Evolutionary conservation across 257 asterid genomes (phyloP).

Genomic region (Fraxinus cuspidata): DNA sequence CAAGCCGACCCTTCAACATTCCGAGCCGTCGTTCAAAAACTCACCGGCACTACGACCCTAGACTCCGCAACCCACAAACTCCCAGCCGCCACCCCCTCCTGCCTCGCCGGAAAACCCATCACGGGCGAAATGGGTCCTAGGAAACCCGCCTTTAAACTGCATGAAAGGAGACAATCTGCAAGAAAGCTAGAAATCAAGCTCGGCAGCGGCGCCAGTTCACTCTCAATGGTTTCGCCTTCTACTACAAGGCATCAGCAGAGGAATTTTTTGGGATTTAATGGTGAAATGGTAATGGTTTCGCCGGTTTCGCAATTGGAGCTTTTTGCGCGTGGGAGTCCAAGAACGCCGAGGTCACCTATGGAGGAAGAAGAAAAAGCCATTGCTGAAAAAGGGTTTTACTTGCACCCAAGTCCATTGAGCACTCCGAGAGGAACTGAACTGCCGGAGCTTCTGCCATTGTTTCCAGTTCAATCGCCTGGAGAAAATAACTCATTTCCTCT

Average conservation of each 20-base stretch:
- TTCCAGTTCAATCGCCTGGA: constrained; percentile 64
- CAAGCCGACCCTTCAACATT: constrained; percentile 77
- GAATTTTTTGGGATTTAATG: constrained; percentile 20
- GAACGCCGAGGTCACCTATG: constrained; percentile 46
- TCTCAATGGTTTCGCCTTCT: constrained; percentile 22
- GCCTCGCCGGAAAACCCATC: constrained; percentile 32
- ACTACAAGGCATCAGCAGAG: constrained; percentile 18
- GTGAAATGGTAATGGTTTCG: constrained; percentile 49
- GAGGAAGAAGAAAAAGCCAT: constrained; percentile 67
- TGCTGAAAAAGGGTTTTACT: constrained; percentile 63
- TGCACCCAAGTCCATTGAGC: constrained; percentile 68
- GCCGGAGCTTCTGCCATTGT: constrained; percentile 78
- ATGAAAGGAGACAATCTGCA: constrained; percentile 62
- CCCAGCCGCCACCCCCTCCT: constrained; percentile 7
- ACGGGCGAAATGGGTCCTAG: constrained; percentile 44
- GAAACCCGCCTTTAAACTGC: constrained; percentile 59
- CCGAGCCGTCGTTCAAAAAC: constrained; percentile 73
- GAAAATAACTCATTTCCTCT: constrained; percentile 16
- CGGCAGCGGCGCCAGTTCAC: constrained; percentile 5
- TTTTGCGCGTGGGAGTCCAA: constrained; percentile 53
- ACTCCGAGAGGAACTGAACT: constrained; percentile 68
- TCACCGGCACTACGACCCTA: constrained; percentile 48
- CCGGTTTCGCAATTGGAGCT: constrained; percentile 74
- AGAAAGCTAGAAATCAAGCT: constrained; percentile 66
- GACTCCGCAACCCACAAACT: constrained; percentile 14